A percentile compares a stretch with the other conserved stretches of the same genome.
phyloP scores from a whole-genome alignment of 345 rosid species.

The Geranium rotundifolium region DNA sequence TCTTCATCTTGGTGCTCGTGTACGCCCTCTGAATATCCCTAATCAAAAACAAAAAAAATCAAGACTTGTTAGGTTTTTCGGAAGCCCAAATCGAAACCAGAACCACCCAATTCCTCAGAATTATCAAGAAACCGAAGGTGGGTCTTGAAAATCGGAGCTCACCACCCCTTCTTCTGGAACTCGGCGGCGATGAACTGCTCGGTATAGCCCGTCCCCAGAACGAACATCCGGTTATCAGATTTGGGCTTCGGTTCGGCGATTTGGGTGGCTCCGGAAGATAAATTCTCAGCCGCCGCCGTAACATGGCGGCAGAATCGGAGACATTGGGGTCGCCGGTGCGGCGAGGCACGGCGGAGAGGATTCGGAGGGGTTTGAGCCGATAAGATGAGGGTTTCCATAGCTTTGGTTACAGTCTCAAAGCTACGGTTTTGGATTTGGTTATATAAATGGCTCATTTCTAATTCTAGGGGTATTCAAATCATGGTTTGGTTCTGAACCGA shows the following conservation, averaged over 20 bases:
- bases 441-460: too few relatives aligned
- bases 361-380: background rate
- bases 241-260: conserved; percentile 13
- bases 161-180: conserved; percentile 57
- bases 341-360: background rate
- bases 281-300: background rate
- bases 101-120: too few relatives aligned
- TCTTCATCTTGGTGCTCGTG: conserved; percentile 39
- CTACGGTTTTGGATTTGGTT: too few relatives aligned
- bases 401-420: too few relatives aligned
- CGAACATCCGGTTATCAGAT: conserved; percentile 40
- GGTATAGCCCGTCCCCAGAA: conserved; percentile 72
- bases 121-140: too few relatives aligned
- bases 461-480: too few relatives aligned
- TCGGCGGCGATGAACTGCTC: conserved; percentile 48
- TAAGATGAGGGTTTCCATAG: background rate
- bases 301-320: background rate
- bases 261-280: conserved; percentile 3
- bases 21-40: conserved; percentile 75
- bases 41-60: background rate
- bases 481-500: too few relatives aligned
- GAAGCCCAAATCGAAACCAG: background rate
- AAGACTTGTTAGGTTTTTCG: too few relatives aligned
- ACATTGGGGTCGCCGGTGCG: background rate
- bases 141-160: background rate